Conservation (phyloP, 371 early-diverging fungal species). For the Chytridium lagenaria region DNA sequence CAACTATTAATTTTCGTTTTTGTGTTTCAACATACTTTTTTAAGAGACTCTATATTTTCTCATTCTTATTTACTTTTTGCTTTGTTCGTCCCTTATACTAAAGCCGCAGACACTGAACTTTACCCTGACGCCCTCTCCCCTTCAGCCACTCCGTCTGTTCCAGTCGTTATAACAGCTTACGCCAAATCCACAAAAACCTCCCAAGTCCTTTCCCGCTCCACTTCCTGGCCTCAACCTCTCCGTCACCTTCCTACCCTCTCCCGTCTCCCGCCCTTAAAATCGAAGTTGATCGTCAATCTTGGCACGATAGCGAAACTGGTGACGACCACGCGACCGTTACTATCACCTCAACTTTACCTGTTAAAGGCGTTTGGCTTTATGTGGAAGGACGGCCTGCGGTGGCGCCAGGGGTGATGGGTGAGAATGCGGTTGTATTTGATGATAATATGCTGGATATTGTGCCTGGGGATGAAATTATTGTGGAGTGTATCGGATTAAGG, state of each 20-base stretch:
- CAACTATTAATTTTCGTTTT: background rate
- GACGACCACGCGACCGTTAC: background rate
- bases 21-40: background rate
- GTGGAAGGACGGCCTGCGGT: background rate
- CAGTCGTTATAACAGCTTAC: background rate
- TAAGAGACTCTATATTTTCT: background rate
- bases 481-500: background rate
- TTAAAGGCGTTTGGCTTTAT: slow-evolving; percentile 27
- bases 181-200: background rate
- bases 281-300: background rate
- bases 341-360: slow-evolving; percentile 12
- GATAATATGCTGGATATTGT: slow-evolving; percentile 33
- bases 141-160: background rate
- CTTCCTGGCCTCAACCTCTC: slow-evolving; percentile 38
- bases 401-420: slow-evolving; percentile 1
- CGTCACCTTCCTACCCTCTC: slow-evolving; percentile 20
- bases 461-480: slow-evolving; percentile 21
- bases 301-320: background rate
- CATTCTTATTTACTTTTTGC: too few relatives aligned
- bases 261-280: slow-evolving; percentile 11
- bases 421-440: slow-evolving; percentile 10
- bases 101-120: too few relatives aligned
- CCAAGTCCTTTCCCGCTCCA: background rate
- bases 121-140: background rate
- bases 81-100: too few relatives aligned